Conservation (phyloP, 257 asterid species). For the Capsicum baccatum region DNA sequence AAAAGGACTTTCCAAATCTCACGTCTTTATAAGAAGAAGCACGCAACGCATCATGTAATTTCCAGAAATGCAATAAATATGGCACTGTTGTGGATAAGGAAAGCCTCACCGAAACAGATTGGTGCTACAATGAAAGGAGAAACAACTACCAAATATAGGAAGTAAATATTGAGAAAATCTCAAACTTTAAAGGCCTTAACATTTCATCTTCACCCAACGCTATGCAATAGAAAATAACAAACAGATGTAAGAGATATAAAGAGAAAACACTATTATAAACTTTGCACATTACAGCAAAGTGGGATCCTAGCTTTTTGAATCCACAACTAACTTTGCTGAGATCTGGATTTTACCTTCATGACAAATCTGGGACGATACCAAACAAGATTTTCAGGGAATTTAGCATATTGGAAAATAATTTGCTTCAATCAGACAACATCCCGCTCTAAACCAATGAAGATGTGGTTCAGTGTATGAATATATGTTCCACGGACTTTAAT, state of each 20-base stretch:
- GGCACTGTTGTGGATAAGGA: neutral
- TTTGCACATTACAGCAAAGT: neutral
- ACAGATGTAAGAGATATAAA: neutral
- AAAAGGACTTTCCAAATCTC: neutral
- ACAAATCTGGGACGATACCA: neutral
- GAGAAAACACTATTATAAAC: neutral
- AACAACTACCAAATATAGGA: neutral
- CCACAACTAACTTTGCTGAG: neutral
- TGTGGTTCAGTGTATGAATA: constrained; percentile 3
- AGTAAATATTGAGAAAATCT: neutral
- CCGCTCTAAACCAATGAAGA: neutral
- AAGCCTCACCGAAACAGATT: neutral
- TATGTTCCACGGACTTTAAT: neutral
- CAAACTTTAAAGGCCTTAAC: neutral
- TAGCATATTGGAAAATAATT: neutral
- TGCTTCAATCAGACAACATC: constrained; percentile 14
- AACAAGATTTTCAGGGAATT: neutral
- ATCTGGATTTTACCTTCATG: neutral
- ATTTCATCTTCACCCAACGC: neutral
- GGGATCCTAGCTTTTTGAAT: neutral
- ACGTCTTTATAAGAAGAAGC: neutral
- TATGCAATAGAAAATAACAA: constrained; percentile 5
- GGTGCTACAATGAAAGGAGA: neutral
- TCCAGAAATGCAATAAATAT: constrained; percentile 3
- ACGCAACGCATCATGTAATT: neutral